Base-by-base conservation (phyloP, 257 asterid genomes). In the Solanum clarkiae region DNA sequence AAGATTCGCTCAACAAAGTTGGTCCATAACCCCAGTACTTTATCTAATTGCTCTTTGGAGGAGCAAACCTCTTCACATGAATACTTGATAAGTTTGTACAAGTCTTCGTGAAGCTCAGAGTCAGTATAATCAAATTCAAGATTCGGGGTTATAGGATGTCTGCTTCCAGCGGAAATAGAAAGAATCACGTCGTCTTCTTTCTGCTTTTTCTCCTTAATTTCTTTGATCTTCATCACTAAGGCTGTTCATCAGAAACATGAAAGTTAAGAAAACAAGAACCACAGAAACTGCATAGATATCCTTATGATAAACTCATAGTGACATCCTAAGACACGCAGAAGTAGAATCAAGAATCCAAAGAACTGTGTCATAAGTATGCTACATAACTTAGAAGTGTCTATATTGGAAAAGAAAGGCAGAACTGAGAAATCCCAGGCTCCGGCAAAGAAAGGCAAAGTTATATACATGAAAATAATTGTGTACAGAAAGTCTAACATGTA, bases 11-110 rank as follows among this genome's bases (percentile, higher is more conserved):
- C 99, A 83, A 97, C 89, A 88, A 95, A 95, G 82, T 91, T 89
- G 80, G 95, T 93, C 98, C 98, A 97, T 80, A 95, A 93, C 89
- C 93, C 89, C 93, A 95, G 85, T 84, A 95, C 94, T 87, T 94
- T 95, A 84, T 91, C 91, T 47, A 89, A 84, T 87, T 97, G 99
- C 84, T 97, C 99, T 90, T 97, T 93, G 18, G 95, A 92, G 65
- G 99, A 91, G 92, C 98, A 97, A 88, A 97, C 91, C 92, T 97
- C 99, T 86, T 97, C 96, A 86, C 97, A 94, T 2, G 99, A 97
- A 88, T 93, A 95, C 88, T 90, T 91, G 81, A 97, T 91, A 83
- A 97, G 94, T 90, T 92, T 93, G 86, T 91, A 94, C 87, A 97
- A 81, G 87, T 93, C 98, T 85, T 95, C 98, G 80, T 97, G 98